phyloP scores from a whole-genome alignment of 2,329 filamentous ascomycete genomes.

The Claviceps pusilla region DNA sequence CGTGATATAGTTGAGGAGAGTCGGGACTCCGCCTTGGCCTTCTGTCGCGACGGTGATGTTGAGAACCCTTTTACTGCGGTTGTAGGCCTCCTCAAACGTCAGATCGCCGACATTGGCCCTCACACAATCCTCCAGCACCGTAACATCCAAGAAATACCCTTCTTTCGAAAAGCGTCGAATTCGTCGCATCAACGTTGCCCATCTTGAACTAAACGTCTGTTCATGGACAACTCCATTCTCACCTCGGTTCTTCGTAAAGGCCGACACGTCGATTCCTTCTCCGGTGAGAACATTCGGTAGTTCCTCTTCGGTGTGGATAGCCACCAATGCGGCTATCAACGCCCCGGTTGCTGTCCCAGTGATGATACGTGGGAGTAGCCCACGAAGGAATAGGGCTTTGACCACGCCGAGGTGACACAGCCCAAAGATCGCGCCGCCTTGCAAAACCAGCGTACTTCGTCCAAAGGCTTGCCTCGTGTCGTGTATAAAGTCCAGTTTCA shows the following conservation, averaged over 20 bases:
- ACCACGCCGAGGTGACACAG: conserved; percentile 82
- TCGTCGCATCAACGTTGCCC: conserved; percentile 50
- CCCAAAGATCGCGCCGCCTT: conserved; percentile 84
- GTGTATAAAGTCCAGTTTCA: conserved; percentile 73
- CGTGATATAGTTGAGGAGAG: conserved; percentile 79
- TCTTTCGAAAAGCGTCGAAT: conserved; percentile 54
- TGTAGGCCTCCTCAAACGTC: conserved; percentile 87
- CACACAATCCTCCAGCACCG: conserved; percentile 70
- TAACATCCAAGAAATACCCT: conserved; percentile 72
- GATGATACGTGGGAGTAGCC: conserved; percentile 75
- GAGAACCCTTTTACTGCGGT: conserved; percentile 67
- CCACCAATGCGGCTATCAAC: conserved; percentile 74
- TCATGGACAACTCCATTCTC: conserved; percentile 19
- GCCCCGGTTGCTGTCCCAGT: conserved; percentile 84
- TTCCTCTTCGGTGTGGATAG: conserved; percentile 76
- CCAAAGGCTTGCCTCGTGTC: conserved; percentile 83
- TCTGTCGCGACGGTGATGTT: conserved; percentile 82
- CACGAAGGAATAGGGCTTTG: conserved; percentile 68
- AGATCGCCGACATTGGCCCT: conserved; percentile 73
- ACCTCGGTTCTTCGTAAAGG: conserved; percentile 40
- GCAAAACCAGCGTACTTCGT: conserved; percentile 67
- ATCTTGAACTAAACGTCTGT: conserved; percentile 27
- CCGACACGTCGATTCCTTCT: conserved; percentile 66
- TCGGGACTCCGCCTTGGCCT: conserved; percentile 61
- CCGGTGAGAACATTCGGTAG: conserved; percentile 62